Conservation (phyloP, 768 basidiomycete genomes). For the Xanthoconium purpureum region DNA sequence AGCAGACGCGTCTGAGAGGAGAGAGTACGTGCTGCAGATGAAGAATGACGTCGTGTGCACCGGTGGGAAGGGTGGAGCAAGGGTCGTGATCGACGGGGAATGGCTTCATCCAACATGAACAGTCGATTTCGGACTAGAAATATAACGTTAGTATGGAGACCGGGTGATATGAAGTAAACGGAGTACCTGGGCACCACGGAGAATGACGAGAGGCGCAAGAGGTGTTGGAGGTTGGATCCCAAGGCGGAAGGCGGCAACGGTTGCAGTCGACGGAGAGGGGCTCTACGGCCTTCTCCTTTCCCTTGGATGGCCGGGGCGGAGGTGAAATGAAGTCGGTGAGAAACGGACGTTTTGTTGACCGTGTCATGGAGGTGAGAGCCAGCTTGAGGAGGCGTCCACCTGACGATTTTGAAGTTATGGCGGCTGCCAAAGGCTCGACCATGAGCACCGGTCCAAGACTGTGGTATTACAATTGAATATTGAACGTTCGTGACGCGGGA, state of each 20-base stretch:
- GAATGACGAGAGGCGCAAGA: constrained; percentile 47
- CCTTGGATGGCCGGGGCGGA: constrained; percentile 47
- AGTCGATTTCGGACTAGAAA: constrained; percentile 34
- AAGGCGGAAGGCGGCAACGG: constrained; percentile 19
- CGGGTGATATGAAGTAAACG: neutral
- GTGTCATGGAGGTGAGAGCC: constrained; percentile 29
- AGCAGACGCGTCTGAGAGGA: constrained; percentile 11
- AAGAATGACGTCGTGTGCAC: constrained; percentile 23
- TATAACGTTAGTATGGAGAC: constrained; percentile 5
- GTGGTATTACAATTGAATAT: neutral
- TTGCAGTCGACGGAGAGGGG: constrained; percentile 27
- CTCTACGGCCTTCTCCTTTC: constrained; percentile 47
- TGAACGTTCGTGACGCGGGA: neutral
- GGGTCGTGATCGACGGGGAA: constrained; percentile 23
- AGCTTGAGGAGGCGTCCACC: constrained; percentile 27
- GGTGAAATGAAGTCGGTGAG: constrained; percentile 56
- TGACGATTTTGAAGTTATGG: constrained; percentile 41
- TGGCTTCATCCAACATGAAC: constrained; percentile 38
- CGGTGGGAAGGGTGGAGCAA: constrained; percentile 13
- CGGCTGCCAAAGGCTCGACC: constrained; percentile 61
- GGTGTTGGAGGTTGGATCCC: constrained; percentile 37
- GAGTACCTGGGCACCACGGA: constrained; percentile 47
- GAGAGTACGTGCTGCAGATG: constrained; percentile 17
- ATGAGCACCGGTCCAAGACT: constrained; percentile 39
- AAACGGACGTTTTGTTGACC: constrained; percentile 32